Evolutionary conservation across 1,139 yeast species (phyloP).

Genomic region (Insectozyma bohioensis): DNA sequence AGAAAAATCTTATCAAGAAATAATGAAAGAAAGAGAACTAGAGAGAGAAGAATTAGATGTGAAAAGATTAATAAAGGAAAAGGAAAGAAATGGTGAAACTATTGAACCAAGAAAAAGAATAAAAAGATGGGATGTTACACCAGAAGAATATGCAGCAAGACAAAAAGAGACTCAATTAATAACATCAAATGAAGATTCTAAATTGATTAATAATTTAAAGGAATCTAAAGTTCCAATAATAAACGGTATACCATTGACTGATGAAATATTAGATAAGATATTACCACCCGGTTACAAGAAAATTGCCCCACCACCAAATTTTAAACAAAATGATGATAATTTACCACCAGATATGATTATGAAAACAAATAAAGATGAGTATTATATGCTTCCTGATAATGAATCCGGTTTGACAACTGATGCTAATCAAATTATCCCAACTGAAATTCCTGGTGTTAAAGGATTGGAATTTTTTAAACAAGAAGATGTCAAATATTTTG

Average conservation of each 20-base stretch:
- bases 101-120: slow-evolving; percentile 22
- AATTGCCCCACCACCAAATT: slow-evolving; percentile 49
- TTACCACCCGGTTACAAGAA: slow-evolving; percentile 56
- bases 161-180: slow-evolving; percentile 1
- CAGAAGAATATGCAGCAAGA: slow-evolving; percentile 26
- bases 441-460: slow-evolving; percentile 61
- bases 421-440: slow-evolving; percentile 27
- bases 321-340: slow-evolving; percentile 29
- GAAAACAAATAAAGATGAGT: slow-evolving; percentile 18
- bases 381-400: slow-evolving; percentile 27
- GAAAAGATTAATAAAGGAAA: slow-evolving; percentile 17
- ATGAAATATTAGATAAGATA: slow-evolving; percentile 48
- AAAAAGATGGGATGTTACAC: slow-evolving; percentile 38
- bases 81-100: slow-evolving; percentile 14
- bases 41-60: slow-evolving; percentile 32
- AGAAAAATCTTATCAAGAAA: slow-evolving; percentile 31
- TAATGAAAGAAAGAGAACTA: slow-evolving; percentile 34
- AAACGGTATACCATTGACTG: slow-evolving; percentile 48
- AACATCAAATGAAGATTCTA: not conserved
- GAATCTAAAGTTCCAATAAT: slow-evolving; percentile 37
- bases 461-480: slow-evolving; percentile 65
- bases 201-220: slow-evolving; percentile 9
- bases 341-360: slow-evolving; percentile 33
- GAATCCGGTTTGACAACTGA: slow-evolving; percentile 6
- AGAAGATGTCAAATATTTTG: slow-evolving; percentile 73